Conservation (phyloP, 768 basidiomycete species). For the Rhizopogon sp. region DNA sequence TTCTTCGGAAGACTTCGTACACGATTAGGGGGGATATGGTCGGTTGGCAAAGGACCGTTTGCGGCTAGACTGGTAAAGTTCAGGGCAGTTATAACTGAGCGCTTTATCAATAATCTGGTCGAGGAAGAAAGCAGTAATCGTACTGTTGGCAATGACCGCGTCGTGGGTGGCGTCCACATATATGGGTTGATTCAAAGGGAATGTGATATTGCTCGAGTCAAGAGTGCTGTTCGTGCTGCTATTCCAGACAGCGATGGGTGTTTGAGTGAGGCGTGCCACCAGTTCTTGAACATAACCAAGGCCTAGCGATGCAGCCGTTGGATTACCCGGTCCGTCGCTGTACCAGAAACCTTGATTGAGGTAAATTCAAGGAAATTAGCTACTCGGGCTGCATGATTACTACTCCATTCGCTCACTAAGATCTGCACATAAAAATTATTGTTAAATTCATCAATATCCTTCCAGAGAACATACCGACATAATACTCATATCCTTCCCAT, state of each 20-base stretch:
- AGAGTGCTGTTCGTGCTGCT: slow-evolving; percentile 44
- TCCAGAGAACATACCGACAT: slow-evolving; percentile 18
- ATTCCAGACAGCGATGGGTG: slow-evolving; percentile 31
- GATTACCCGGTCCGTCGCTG: slow-evolving; percentile 37
- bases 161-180: slow-evolving; percentile 46
- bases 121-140: neutral
- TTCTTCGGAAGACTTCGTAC: slow-evolving; percentile 8
- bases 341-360: slow-evolving; percentile 26
- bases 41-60: slow-evolving; percentile 35
- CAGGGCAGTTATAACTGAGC: slow-evolving; percentile 36
- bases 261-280: slow-evolving; percentile 36
- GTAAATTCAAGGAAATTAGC: neutral
- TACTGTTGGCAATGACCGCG: slow-evolving; percentile 35
- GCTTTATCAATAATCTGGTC: neutral
- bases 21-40: slow-evolving; percentile 29
- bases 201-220: slow-evolving; percentile 32
- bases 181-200: slow-evolving; percentile 33
- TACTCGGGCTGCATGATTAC: slow-evolving; percentile 8
- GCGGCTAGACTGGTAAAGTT: slow-evolving; percentile 39
- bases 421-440: neutral
- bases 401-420: slow-evolving; percentile 1
- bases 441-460: neutral
- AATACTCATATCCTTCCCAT: slow-evolving; percentile 47
- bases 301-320: slow-evolving; percentile 32
- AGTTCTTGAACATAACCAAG: slow-evolving; percentile 40